Evolutionary conservation across 495 filamentous ascomycete species (phyloP).

Genomic region (Aspergillus diversus): DNA sequence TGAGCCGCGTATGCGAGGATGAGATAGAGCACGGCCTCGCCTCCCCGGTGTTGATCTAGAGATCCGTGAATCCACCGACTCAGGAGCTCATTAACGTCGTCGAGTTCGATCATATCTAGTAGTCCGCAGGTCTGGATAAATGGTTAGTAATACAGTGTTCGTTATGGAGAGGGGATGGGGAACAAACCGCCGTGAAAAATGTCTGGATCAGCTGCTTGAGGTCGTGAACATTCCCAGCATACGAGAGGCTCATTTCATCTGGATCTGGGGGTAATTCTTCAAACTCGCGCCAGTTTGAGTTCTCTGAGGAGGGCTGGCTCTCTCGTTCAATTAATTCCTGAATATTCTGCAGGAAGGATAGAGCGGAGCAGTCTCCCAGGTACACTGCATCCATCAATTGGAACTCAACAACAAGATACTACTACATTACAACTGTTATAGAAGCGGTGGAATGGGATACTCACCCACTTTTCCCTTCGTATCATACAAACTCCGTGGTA

Average conservation of each 20-base stretch:
- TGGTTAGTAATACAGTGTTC: neutral
- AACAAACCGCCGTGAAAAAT: neutral
- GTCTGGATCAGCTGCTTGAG: slow-evolving; percentile 1
- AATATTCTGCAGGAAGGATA: slow-evolving; percentile 8
- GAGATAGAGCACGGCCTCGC: slow-evolving; percentile 4
- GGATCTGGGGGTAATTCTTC: slow-evolving; percentile 5
- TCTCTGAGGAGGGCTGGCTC: neutral
- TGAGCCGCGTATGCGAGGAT: slow-evolving; percentile 5
- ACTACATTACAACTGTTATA: neutral
- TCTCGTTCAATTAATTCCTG: slow-evolving; percentile 6
- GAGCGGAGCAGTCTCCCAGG: slow-evolving; percentile 4
- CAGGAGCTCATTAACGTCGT: neutral
- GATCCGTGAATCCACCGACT: neutral
- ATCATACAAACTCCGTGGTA: neutral
- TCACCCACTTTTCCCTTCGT: neutral
- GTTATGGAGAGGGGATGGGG: neutral
- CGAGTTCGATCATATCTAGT: neutral
- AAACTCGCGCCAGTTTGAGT: neutral
- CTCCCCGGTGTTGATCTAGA: neutral
- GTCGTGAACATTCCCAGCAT: slow-evolving; percentile 1
- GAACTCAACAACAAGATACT: neutral
- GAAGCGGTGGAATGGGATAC: neutral
- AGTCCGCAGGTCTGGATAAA: neutral
- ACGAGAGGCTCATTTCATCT: neutral
- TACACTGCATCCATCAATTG: neutral